Evolutionary conservation across 192 early-diverging fungal species (phyloP).

Genomic region (Paraglomus brasilianum): DNA sequence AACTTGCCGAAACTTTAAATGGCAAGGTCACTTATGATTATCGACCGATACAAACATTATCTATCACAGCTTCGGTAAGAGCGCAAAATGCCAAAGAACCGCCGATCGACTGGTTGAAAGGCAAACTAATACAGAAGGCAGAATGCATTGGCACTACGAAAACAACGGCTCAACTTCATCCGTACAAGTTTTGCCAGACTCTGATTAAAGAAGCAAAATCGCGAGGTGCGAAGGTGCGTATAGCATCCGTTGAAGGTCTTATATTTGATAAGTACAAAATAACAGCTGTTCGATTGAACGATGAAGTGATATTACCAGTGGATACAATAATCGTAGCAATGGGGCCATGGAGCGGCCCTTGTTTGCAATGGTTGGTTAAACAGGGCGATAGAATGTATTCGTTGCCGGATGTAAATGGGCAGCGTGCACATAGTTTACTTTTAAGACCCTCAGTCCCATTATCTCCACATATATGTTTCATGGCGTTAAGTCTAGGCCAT

Average conservation of each 20-base stretch:
- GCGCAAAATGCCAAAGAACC: constrained; percentile 23
- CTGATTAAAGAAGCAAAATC: constrained; percentile 36
- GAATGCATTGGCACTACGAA: constrained; percentile 33
- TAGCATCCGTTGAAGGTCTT: constrained; percentile 27
- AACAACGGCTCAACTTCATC: constrained; percentile 46
- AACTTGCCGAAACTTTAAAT: constrained; percentile 40
- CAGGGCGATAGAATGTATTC: constrained; percentile 9
- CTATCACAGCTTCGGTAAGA: constrained; percentile 31
- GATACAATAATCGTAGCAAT: constrained; percentile 44
- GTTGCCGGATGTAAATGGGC: constrained; percentile 35
- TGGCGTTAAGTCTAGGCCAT: constrained; percentile 31
- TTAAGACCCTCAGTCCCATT: constrained; percentile 24
- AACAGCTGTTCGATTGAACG: constrained; percentile 34
- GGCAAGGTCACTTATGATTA: constrained; percentile 43
- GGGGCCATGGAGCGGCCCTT: constrained; percentile 46
- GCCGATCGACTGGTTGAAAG: constrained; percentile 25
- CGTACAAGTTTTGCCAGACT: constrained; percentile 38
- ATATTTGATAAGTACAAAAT: constrained; percentile 25
- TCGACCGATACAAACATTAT: constrained; percentile 39
- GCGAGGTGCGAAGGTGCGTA: constrained; percentile 36
- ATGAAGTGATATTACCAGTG: constrained; percentile 28
- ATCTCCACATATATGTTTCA: constrained; percentile 40
- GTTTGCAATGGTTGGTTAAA: constrained; percentile 31
- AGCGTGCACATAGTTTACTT: constrained; percentile 44
- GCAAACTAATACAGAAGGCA: constrained; percentile 11